Evolutionary conservation across 1,284 basidiomycete species (phyloP).

Genomic region (Trichosporon sp.): DNA sequence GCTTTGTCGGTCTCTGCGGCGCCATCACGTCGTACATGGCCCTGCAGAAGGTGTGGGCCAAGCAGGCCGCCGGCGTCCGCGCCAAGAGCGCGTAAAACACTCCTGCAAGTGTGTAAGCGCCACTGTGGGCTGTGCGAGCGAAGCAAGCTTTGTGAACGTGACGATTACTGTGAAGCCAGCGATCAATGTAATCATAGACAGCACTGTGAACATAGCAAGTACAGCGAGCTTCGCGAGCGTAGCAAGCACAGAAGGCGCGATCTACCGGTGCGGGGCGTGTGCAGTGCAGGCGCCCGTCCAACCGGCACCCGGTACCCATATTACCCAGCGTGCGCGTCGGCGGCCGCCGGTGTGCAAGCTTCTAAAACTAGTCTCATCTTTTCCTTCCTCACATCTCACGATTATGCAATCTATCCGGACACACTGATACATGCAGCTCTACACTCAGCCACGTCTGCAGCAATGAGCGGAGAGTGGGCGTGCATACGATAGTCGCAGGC

Average conservation of each 20-base stretch:
- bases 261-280: too few relatives aligned
- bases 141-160: neutral
- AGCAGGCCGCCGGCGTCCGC: conserved; percentile 27
- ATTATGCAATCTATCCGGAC: conserved; percentile 3
- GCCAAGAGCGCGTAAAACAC: conserved; percentile 8
- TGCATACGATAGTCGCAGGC: too few relatives aligned
- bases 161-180: neutral
- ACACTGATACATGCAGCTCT: neutral
- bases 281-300: too few relatives aligned
- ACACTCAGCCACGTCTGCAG: too few relatives aligned
- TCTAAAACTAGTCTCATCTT: conserved; percentile 1
- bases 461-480: too few relatives aligned
- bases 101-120: neutral
- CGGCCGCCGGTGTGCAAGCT: neutral
- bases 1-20: conserved; percentile 63
- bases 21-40: conserved; percentile 51
- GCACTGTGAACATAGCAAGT: neutral
- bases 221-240: neutral
- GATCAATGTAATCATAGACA: too few relatives aligned
- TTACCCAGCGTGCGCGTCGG: too few relatives aligned
- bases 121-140: neutral
- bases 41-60: conserved; percentile 47
- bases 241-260: too few relatives aligned
- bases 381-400: neutral
- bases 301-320: too few relatives aligned